A percentile compares a stretch with the other conserved stretches of the same genome.
Evolutionary conservation across 129 eudicot species (phyloP).

Genomic region (Artemisia annua): DNA sequence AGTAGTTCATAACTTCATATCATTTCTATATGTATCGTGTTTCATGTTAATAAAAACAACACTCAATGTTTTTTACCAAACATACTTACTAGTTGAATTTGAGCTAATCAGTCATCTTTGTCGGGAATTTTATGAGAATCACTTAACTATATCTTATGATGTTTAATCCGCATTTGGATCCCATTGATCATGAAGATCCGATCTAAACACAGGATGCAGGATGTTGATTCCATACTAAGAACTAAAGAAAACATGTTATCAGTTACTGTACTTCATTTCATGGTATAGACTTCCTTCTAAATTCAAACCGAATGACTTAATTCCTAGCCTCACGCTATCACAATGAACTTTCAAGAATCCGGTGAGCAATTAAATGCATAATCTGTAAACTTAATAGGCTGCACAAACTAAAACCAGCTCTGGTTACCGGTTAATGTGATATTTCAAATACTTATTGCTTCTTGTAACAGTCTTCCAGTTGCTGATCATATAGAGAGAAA

Average conservation of each 20-base stretch:
- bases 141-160: neutral
- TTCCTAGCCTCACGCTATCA: neutral
- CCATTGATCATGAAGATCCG: neutral
- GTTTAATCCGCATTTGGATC: neutral
- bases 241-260: constrained; percentile 3
- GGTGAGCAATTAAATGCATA: neutral
- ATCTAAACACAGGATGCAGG: neutral
- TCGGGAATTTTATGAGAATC: neutral
- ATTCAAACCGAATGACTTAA: neutral
- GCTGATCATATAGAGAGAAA: neutral
- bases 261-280: neutral
- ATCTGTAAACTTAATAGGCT: neutral
- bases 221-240: neutral
- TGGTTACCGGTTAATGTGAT: constrained; percentile 10
- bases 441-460: constrained; percentile 19
- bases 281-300: neutral
- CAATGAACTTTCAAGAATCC: neutral
- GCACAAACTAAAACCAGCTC: constrained; percentile 12
- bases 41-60: constrained; percentile 2
- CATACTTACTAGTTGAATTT: neutral
- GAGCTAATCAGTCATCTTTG: neutral
- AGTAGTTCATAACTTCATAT: constrained; percentile 12
- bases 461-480: neutral
- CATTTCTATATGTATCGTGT: neutral
- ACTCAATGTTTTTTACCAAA: neutral